Base-by-base conservation (phyloP, 2,329 filamentous ascomycete species). In the Fusarium citri region DNA sequence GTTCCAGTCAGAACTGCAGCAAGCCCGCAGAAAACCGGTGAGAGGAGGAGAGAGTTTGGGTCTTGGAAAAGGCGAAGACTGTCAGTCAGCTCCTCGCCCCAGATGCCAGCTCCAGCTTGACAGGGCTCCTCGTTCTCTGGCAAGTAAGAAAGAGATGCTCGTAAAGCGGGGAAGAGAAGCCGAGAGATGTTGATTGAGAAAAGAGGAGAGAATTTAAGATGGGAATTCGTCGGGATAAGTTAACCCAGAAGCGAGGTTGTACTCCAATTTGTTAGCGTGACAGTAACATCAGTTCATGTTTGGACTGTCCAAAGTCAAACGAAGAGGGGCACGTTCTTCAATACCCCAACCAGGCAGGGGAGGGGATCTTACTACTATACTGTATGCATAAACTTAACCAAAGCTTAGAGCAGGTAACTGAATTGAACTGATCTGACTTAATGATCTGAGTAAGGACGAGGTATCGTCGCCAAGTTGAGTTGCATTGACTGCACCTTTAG, bases 391-490 rank as follows among this genome's bases (percentile, higher is more conserved):
- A n/a, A 37, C 34, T 37, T 37, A 37, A 37, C 34, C 14, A 15
- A 43, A 43, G 41, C 41, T 43, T 43, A 43, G 20, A 43, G 41
- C 8, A 14, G 5, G 16, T n/a, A 43, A 43, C 41, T 11, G 41
- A 43, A 25, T 23, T 23, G 20, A 43, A 74, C 72, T 37, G 18
- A 74, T 74, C 25, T 71, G 71, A 72, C 72, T 72, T 67, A 57
- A 75, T 75, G 69, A 62, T 57, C 60, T 63, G 69, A 75, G 59
- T 63, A 63, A 65, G 64, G 67, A 31, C 45, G 43, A 69, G 65
- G 54, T 62, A 47, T 65, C 58, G 47, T 66, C 48, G 49, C 34
- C 31, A 51, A 51, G 49, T 51, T 41, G 16, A 51, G 49, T 51
- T 41, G 16, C 49, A 51, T 51, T 51, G 31, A 37, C 28, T 30